Evolutionary conservation across 2,329 filamentous ascomycete species (phyloP).

Genomic region (Alternaria brassicicola): DNA sequence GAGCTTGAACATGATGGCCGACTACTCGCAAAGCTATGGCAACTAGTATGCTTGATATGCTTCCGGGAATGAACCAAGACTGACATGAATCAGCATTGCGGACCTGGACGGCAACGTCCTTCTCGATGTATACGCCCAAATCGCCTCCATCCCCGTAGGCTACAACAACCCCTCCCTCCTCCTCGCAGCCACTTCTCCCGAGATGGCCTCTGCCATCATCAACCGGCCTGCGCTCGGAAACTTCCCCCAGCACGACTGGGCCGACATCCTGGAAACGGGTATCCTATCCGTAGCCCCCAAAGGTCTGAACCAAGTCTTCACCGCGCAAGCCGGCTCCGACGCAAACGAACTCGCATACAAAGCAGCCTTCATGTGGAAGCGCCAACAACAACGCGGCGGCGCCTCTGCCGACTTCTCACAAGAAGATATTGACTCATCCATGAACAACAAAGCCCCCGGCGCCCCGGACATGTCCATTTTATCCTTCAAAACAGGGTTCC

Average conservation of each 20-base stretch:
- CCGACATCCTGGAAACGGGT: constrained; percentile 76
- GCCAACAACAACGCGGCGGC: constrained; percentile 80
- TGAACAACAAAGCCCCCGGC: constrained; percentile 82
- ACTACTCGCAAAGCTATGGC: constrained; percentile 57
- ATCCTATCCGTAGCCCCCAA: constrained; percentile 82
- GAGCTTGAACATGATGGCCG: constrained; percentile 69
- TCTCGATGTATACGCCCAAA: constrained; percentile 85
- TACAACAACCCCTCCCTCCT: constrained; percentile 86
- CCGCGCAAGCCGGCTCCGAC: constrained; percentile 85
- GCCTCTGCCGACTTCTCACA: constrained; percentile 77
- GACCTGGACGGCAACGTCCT: constrained; percentile 74
- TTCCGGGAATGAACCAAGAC: not conserved
- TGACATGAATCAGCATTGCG: constrained; percentile 55
- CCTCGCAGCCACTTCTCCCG: constrained; percentile 72
- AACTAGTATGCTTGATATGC: constrained; percentile 66
- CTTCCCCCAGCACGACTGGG: constrained; percentile 88
- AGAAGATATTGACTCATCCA: constrained; percentile 74
- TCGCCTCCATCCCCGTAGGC: constrained; percentile 88
- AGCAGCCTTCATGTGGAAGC: constrained; percentile 91
- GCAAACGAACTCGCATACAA: constrained; percentile 96
- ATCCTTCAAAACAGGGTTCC: constrained; percentile 87
- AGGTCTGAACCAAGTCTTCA: constrained; percentile 88
- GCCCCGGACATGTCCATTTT: constrained; percentile 82
- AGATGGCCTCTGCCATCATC: constrained; percentile 81
- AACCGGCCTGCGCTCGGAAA: constrained; percentile 90